Conservation (phyloP, 108 stramenopile species). For the Pseudonitzschia multiseries region DNA sequence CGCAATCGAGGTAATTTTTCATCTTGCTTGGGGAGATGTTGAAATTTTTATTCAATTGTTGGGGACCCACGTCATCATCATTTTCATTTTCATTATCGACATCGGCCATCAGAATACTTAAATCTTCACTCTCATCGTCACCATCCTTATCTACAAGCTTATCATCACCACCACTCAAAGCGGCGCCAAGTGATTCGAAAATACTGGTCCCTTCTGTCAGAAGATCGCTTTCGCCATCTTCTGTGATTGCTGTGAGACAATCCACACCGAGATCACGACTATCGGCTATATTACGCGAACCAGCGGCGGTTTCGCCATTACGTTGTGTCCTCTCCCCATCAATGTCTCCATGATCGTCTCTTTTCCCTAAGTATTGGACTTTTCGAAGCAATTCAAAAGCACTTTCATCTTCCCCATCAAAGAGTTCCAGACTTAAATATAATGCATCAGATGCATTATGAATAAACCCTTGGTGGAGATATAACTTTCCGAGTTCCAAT, state of each 20-base stretch:
- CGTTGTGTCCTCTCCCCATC: not conserved
- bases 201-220: not conserved
- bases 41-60: not conserved
- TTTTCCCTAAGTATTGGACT: constrained; percentile 29
- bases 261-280: not conserved
- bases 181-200: too few species aligned
- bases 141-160: not conserved
- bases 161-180: too few species aligned
- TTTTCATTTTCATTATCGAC: not conserved
- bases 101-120: not conserved
- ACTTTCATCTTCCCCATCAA: constrained; percentile 26
- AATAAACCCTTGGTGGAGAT: constrained; percentile 31
- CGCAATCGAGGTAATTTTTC: not conserved
- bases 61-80: not conserved
- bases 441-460: constrained; percentile 19
- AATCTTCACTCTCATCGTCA: constrained; percentile 2
- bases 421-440: constrained; percentile 26
- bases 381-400: constrained; percentile 33
- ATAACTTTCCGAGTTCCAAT: constrained; percentile 32
- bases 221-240: constrained; percentile 20
- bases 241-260: constrained; percentile 15
- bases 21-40: not conserved
- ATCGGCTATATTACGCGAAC: not conserved
- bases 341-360: not conserved
- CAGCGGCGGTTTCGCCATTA: not conserved